Evolutionary conservation across 352 stramenopile genomes (phyloP), one percentile per base, ranked within the genome.

Genomic region (Phytophthora cryptogea): DNA sequence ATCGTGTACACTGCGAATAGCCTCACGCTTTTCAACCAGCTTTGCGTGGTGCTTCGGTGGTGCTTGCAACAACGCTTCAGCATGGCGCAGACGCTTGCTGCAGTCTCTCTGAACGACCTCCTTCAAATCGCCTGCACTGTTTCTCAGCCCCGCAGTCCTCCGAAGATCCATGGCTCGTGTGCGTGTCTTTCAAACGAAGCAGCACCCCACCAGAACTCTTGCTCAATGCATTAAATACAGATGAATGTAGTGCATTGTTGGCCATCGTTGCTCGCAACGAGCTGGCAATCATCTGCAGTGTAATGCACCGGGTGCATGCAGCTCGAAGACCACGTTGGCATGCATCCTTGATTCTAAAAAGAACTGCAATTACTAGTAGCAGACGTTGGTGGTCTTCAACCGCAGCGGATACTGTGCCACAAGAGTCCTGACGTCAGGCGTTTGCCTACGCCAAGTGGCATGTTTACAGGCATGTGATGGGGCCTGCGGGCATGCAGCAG

Each of bases 81-180:
- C 26, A 8, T n/a, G 16, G 0, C 7, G n/a, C 37, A 44, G 37
- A n/a, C 26, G 27, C 37, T 13, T 20, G 20, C 41, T 16, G 17
- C 17, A 32, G 33, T 14, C 47, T 54, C 47, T 23, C 41, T 55
- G 54, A 62, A 44, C 43, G 44, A 20, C 9, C 54, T 42, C 44
- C 43, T 48, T 55, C 44, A 62, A 62, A 62, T 62, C 54, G 16
- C 11, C 16, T 35, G 5, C 27, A 42, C 31, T 32, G 23, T 53
- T 51, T 60, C 35, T 61, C 49, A 17, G 32, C 37, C 2, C 14
- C 37, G 28, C 32, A 52, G 42, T 58, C 45, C 41, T 52, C 17
- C 52, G 46, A 2, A 23, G 20, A 23, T 23, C 20, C 20, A 23
- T 23, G 20, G 20, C 20, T 23, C 20, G 20, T 23, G 20, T 23